Percentiles rank a stretch among this genome's conserved stretches.
Evolutionary conservation across 164 flowering plant genomes (phyloP).

Genomic region (Warburgia ugandensis): DNA sequence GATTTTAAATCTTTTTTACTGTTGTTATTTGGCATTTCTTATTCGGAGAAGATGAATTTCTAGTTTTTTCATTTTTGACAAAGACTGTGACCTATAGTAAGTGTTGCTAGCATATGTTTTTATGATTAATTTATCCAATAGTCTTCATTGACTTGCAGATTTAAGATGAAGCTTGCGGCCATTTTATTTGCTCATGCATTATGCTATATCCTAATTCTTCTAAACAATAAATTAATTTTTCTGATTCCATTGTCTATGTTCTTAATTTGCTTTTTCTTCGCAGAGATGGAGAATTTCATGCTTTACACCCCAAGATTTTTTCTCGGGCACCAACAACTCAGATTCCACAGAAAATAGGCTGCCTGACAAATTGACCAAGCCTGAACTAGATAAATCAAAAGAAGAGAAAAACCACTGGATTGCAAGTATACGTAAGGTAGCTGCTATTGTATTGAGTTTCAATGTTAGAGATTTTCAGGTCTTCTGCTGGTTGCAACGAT

Average conservation of each 20-base stretch:
- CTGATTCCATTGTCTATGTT: slow-evolving; percentile 3
- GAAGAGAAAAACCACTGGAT: slow-evolving; percentile 28
- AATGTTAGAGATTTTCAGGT: not conserved
- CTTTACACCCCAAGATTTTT: slow-evolving; percentile 47
- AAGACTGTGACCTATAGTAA: too few species aligned
- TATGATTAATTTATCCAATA: too few species aligned
- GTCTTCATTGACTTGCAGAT: too few species aligned
- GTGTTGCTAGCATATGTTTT: too few species aligned
- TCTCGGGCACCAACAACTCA: slow-evolving; percentile 24
- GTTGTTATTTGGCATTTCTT: too few species aligned
- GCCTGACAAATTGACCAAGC: slow-evolving; percentile 32
- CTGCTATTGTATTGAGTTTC: not conserved
- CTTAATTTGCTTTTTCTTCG: slow-evolving; percentile 6
- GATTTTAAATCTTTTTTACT: too few species aligned
- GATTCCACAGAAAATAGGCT: slow-evolving; percentile 30
- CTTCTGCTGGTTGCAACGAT: not conserved
- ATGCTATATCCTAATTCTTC: too few species aligned
- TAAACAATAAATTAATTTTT: too few species aligned
- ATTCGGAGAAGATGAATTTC: too few species aligned
- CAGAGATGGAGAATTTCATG: slow-evolving; percentile 64
- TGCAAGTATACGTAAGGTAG: slow-evolving; percentile 39
- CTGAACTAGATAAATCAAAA: slow-evolving; percentile 25
- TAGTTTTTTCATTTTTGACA: too few species aligned
- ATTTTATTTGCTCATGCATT: too few species aligned
- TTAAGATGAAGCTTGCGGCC: too few species aligned